Percentiles rank a stretch among this genome's conserved stretches.
These are phyloP conservation scores for Fallopia convolvulus DNA, from an alignment of 148 eudicot species.

Conservation along the genomic window DNA sequence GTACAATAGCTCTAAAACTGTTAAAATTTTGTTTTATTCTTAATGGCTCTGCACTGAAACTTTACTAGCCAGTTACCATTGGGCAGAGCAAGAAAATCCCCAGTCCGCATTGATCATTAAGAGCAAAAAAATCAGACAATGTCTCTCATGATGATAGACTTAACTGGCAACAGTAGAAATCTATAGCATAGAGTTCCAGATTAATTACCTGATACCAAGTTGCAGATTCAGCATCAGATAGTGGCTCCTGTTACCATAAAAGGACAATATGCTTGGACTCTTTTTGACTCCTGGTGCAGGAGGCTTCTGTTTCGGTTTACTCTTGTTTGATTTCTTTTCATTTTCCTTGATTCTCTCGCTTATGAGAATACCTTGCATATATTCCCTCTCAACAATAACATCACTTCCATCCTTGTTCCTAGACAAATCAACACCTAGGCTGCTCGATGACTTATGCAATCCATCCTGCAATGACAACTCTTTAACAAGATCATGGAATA, in stretches of 20 bases:
- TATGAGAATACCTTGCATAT: constrained; percentile 86
- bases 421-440: constrained; percentile 29
- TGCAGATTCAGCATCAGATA: constrained; percentile 86
- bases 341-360: constrained; percentile 46
- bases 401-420: constrained; percentile 30
- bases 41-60: not conserved
- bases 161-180: not conserved
- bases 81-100: not conserved
- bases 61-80: not conserved
- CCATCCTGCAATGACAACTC: constrained; percentile 35
- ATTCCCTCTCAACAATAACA: constrained; percentile 74
- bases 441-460: constrained; percentile 23
- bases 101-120: not conserved
- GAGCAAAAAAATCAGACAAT: not conserved
- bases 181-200: constrained; percentile 70
- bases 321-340: constrained; percentile 33
- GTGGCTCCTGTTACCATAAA: constrained; percentile 54
- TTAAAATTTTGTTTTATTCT: too few species aligned
- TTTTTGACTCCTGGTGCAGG: constrained; percentile 40
- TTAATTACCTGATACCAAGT: constrained; percentile 83
- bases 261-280: constrained; percentile 33
- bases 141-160: not conserved
- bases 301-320: constrained; percentile 36
- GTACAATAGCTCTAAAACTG: too few species aligned
- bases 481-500: constrained; percentile 27